Percentiles rank a stretch among this genome's conserved stretches.
These are phyloP conservation scores for Nakazawaea populi DNA, from an alignment of 805 yeast genomes.

Conservation along the genomic window DNA sequence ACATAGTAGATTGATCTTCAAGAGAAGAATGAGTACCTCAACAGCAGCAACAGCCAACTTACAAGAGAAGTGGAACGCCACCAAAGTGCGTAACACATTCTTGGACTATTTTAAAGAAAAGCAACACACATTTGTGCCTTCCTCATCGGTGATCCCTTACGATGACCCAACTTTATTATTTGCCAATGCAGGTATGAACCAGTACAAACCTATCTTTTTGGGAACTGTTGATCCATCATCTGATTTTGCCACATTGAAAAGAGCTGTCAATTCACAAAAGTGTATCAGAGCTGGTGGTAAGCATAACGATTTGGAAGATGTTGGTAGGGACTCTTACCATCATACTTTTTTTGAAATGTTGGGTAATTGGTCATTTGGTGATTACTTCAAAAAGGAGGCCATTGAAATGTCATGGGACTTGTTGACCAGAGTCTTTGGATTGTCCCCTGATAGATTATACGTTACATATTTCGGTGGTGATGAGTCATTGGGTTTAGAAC, in stretches of 20 bases:
- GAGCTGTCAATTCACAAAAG: conserved; percentile 95
- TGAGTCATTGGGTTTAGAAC: conserved; percentile 69
- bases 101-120: conserved; percentile 68
- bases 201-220: conserved; percentile 93
- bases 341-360: conserved; percentile 99
- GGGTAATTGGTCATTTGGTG: conserved; percentile 99
- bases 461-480: conserved; percentile 98
- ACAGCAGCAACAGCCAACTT: background rate
- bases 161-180: conserved; percentile 96
- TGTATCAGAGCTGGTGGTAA: conserved; percentile 99
- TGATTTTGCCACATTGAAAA: conserved; percentile 73
- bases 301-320: conserved; percentile 97
- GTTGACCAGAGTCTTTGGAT: conserved; percentile 77
- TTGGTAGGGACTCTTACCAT: conserved; percentile 95
- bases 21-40: conserved; percentile 1
- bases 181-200: conserved; percentile 99
- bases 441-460: conserved; percentile 73
- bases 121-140: conserved; percentile 79
- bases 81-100: conserved; percentile 68
- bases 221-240: conserved; percentile 97
- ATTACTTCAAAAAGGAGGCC: conserved; percentile 95
- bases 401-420: conserved; percentile 86
- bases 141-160: conserved; percentile 93
- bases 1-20: background rate
- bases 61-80: conserved; percentile 39